phyloP scores from a whole-genome alignment of 1,284 basidiomycete species.

The Ceratobasidium sp. region DNA sequence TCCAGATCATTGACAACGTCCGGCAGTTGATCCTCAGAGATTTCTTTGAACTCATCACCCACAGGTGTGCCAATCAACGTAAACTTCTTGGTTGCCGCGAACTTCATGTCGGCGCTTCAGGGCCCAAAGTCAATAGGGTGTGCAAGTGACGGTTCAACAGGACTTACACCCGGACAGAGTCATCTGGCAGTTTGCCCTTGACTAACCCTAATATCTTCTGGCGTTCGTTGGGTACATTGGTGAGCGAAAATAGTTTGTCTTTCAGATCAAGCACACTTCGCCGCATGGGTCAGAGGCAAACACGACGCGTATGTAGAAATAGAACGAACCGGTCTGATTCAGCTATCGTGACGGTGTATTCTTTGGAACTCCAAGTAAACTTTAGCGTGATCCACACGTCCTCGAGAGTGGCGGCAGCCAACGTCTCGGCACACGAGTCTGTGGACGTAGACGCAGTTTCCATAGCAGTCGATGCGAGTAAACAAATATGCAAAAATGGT shows the following conservation, averaged over 20 bases:
- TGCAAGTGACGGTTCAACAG: constrained; percentile 17
- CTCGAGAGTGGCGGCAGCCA: constrained; percentile 21
- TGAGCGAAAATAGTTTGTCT: constrained; percentile 68
- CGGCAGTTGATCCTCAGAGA: constrained; percentile 70
- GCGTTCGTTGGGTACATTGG: constrained; percentile 81
- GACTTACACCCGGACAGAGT: constrained; percentile 69
- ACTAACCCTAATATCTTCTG: constrained; percentile 90
- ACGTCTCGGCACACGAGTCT: constrained; percentile 9
- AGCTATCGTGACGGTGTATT: constrained; percentile 65
- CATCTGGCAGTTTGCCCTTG: constrained; percentile 82
- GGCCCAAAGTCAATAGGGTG: constrained; percentile 7
- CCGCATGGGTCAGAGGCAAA: background rate
- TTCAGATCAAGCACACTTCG: constrained; percentile 73
- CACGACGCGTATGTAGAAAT: constrained; percentile 25
- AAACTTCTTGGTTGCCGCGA: constrained; percentile 72
- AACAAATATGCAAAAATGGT: background rate
- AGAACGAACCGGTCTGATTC: constrained; percentile 69
- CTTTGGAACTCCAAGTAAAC: constrained; percentile 70
- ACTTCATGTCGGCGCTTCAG: constrained; percentile 61
- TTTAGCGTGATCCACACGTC: constrained; percentile 55
- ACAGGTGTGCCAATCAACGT: constrained; percentile 82
- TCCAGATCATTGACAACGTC: constrained; percentile 83
- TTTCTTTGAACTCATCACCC: constrained; percentile 83
- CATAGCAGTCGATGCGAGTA: background rate
- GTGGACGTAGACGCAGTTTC: background rate